Percentiles rank a stretch among this genome's conserved stretches.
These are phyloP conservation scores for Lactarius tabidus DNA, from an alignment of 768 basidiomycete genomes.

Conservation along the genomic window DNA sequence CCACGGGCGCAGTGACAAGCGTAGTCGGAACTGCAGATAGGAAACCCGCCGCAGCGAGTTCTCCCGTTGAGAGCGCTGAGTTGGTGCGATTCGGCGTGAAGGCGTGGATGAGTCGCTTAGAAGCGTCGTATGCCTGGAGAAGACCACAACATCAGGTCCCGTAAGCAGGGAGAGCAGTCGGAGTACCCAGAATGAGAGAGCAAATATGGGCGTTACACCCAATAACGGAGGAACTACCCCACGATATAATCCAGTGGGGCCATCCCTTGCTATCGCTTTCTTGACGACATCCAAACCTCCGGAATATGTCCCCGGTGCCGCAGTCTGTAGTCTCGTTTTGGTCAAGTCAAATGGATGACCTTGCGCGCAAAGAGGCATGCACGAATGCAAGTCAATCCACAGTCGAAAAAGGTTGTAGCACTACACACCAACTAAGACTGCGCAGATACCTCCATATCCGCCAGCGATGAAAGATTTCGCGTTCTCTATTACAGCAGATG, in stretches of 20 bases:
- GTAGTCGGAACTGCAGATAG: conserved; percentile 91
- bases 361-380: conserved; percentile 29
- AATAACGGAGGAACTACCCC: conserved; percentile 91
- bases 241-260: conserved; percentile 80
- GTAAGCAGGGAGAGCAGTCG: conserved; percentile 23
- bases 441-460: conserved; percentile 84
- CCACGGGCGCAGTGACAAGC: conserved; percentile 90
- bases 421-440: conserved; percentile 83
- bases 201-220: conserved; percentile 97
- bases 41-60: conserved; percentile 92
- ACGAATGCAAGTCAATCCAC: not conserved
- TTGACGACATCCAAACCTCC: conserved; percentile 93
- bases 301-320: conserved; percentile 79
- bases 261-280: conserved; percentile 89
- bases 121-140: conserved; percentile 83
- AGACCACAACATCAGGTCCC: conserved; percentile 1
- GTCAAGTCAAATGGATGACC: conserved; percentile 98
- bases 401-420: not conserved
- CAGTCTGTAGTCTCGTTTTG: conserved; percentile 95
- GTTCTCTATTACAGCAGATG: conserved; percentile 35
- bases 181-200: conserved; percentile 91
- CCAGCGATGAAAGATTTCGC: conserved; percentile 90
- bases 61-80: conserved; percentile 59
- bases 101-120: conserved; percentile 78
- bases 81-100: conserved; percentile 73